Percentiles rank a stretch among this genome's conserved stretches.
Conservation (phyloP, 1,139 yeast species). For the Scheffersomyces illinoinensis region DNA sequence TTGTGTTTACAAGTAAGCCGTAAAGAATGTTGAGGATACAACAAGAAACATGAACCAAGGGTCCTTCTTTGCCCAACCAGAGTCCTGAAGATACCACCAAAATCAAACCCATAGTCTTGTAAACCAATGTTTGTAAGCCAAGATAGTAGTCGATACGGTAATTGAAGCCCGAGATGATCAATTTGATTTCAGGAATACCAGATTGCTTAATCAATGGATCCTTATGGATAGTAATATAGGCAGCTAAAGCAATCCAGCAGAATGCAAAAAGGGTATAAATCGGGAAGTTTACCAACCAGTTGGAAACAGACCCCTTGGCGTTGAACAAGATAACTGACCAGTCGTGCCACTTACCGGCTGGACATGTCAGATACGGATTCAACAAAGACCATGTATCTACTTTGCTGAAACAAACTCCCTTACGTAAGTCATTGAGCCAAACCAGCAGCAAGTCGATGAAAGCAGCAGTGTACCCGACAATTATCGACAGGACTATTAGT, state of each 20-base stretch:
- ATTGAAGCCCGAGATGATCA: slow-evolving; percentile 61
- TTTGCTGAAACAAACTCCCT: slow-evolving; percentile 41
- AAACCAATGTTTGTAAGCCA: slow-evolving; percentile 45
- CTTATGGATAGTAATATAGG: slow-evolving; percentile 28
- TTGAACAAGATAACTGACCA: slow-evolving; percentile 38
- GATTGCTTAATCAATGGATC: slow-evolving; percentile 55
- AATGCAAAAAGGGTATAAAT: slow-evolving; percentile 34
- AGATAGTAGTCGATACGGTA: slow-evolving; percentile 45
- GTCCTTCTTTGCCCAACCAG: slow-evolving; percentile 94
- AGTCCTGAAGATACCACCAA: slow-evolving; percentile 79
- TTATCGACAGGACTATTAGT: slow-evolving; percentile 54
- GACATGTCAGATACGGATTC: slow-evolving; percentile 48
- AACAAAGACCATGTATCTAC: slow-evolving; percentile 45
- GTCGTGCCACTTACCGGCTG: slow-evolving; percentile 41
- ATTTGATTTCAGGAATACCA: slow-evolving; percentile 71
- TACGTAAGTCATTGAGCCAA: slow-evolving; percentile 64
- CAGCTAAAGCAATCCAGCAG: slow-evolving; percentile 27
- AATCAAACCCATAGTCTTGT: slow-evolving; percentile 56
- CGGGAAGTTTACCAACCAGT: slow-evolving; percentile 37
- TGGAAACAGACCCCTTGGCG: slow-evolving; percentile 16
- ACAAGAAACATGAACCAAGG: slow-evolving; percentile 83
- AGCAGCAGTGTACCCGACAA: slow-evolving; percentile 61
- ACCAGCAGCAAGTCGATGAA: slow-evolving; percentile 59
- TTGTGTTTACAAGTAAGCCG: slow-evolving; percentile 37
- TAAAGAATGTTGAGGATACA: slow-evolving; percentile 48